Conservation (phyloP, 2,329 filamentous ascomycete species). For the Ophiostoma ips region DNA sequence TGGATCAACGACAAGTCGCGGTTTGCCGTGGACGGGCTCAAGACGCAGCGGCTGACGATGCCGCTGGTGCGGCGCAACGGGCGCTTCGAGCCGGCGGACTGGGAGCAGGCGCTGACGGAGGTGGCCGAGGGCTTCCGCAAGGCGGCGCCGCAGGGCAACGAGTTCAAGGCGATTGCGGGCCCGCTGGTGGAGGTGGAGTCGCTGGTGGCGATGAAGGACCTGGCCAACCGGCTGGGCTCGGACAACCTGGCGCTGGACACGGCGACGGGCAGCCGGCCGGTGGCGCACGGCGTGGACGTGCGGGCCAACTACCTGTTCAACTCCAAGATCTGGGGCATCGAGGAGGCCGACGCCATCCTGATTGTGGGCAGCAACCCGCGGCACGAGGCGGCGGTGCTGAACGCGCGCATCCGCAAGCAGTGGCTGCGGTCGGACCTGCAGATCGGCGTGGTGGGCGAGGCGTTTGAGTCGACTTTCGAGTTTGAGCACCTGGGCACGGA, state of each 20-base stretch:
- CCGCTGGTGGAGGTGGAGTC: constrained; percentile 86
- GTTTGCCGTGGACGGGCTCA: constrained; percentile 91
- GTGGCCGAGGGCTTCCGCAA: constrained; percentile 68
- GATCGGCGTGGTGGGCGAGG: constrained; percentile 79
- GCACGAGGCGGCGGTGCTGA: constrained; percentile 88
- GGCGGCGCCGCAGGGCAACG: constrained; percentile 72
- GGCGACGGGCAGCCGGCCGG: constrained; percentile 64
- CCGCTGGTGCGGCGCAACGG: constrained; percentile 78
- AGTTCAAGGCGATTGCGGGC: constrained; percentile 91
- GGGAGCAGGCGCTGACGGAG: constrained; percentile 89
- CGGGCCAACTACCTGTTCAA: constrained; percentile 96
- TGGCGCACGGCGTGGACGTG: constrained; percentile 86
- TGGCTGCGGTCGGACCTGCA: constrained; percentile 93
- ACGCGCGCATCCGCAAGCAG: constrained; percentile 94
- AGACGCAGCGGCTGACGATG: constrained; percentile 89
- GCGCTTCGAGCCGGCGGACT: constrained; percentile 82
- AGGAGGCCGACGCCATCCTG: constrained; percentile 84
- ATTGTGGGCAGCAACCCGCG: constrained; percentile 91
- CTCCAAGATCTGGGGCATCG: constrained; percentile 83
- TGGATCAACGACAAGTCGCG: constrained; percentile 99
- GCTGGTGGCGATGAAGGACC: constrained; percentile 89
- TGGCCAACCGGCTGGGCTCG: constrained; percentile 90
- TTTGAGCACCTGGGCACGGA: constrained; percentile 81
- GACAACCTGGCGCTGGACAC: constrained; percentile 93
- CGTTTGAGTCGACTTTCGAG: constrained; percentile 89